A percentile compares a stretch with the other conserved stretches of the same genome.
Evolutionary conservation across 257 asterid genomes (phyloP).

Genomic region (Solanum rostratum): DNA sequence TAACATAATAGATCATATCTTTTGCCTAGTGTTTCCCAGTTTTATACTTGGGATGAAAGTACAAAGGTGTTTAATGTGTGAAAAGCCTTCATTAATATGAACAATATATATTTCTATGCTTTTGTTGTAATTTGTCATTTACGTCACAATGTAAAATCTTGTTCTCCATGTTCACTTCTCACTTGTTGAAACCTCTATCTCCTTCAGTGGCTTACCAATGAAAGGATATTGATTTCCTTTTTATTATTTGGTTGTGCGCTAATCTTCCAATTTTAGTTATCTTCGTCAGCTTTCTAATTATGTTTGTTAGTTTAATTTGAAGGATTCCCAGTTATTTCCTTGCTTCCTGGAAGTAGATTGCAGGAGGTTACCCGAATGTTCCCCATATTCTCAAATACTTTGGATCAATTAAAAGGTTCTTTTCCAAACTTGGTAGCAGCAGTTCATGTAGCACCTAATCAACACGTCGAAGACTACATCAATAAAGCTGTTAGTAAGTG

Average conservation of each 20-base stretch:
- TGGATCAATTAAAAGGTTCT: conserved; percentile 41
- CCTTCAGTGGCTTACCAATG: background rate
- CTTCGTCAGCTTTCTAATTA: background rate
- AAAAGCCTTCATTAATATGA: background rate
- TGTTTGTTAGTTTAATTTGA: conserved; percentile 1
- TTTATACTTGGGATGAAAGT: background rate
- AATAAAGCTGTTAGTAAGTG: conserved; percentile 30
- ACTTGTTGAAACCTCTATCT: background rate
- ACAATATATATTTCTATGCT: background rate
- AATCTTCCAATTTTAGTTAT: background rate
- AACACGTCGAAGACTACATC: conserved; percentile 52
- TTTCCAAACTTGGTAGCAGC: conserved; percentile 40
- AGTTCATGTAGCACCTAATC: conserved; percentile 82
- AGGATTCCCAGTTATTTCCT: conserved; percentile 65
- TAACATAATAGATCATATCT: background rate
- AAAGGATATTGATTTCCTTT: background rate
- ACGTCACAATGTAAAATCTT: background rate
- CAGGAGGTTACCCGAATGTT: conserved; percentile 92
- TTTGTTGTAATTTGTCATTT: conserved; percentile 1
- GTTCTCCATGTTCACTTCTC: background rate
- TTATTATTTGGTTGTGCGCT: background rate
- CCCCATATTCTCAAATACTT: conserved; percentile 46
- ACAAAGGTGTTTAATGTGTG: background rate
- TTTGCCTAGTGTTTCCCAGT: background rate
- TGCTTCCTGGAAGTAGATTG: conserved; percentile 95